Conservation (phyloP, 768 basidiomycete genomes). For the Mycena pura region DNA sequence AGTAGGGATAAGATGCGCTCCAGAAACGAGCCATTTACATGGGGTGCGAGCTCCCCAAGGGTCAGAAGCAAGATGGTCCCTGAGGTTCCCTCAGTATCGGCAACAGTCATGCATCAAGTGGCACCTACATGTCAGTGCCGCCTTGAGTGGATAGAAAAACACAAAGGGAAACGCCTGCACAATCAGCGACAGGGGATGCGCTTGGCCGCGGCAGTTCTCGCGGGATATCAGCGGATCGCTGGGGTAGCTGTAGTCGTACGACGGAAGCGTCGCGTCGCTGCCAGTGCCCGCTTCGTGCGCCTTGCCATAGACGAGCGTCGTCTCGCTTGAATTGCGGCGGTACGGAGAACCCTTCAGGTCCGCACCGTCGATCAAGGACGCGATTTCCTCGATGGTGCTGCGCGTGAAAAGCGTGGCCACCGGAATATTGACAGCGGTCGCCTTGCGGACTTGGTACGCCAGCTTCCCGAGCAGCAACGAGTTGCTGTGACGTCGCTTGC, state of each 20-base stretch:
- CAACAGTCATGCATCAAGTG: not conserved
- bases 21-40: conserved; percentile 39
- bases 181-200: conserved; percentile 44
- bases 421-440: conserved; percentile 40
- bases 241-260: conserved; percentile 31
- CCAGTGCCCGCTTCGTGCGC: too few relatives aligned
- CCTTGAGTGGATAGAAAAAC: conserved; percentile 52
- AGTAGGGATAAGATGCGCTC: conserved; percentile 42
- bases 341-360: not conserved
- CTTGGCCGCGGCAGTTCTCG: conserved; percentile 35
- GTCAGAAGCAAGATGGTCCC: conserved; percentile 44
- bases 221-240: conserved; percentile 31
- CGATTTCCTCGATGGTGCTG: conserved; percentile 49
- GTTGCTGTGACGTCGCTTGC: conserved; percentile 28
- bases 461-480: conserved; percentile 52
- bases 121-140: conserved; percentile 42
- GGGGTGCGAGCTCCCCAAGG: conserved; percentile 40
- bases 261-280: not conserved
- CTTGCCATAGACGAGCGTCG: conserved; percentile 25
- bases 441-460: conserved; percentile 45
- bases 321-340: not conserved
- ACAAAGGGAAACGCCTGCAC: conserved; percentile 48
- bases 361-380: conserved; percentile 38
- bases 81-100: not conserved
- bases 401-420: conserved; percentile 48